phyloP scores from a whole-genome alignment of 2,329 filamentous ascomycete genomes.

The Ascochyta fabae region DNA sequence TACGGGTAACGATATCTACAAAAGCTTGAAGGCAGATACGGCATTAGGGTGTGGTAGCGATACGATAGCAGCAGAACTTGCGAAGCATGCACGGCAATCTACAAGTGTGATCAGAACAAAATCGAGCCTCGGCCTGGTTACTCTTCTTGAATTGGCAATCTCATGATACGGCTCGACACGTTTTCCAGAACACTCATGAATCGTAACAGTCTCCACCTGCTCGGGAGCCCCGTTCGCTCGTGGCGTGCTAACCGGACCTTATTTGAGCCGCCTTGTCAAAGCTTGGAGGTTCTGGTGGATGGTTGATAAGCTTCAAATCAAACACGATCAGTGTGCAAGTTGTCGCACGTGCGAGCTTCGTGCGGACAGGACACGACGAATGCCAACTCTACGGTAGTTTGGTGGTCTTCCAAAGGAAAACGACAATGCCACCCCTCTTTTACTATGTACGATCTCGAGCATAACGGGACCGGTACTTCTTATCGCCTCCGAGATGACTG shows the following conservation, averaged over 20 bases:
- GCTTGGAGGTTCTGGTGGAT: slow-evolving; percentile 3
- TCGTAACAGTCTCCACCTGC: slow-evolving; percentile 23
- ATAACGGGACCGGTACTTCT: slow-evolving; percentile 1
- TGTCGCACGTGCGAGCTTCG: too few relatives aligned
- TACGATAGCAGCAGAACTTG: neutral
- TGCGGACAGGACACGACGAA: too few relatives aligned
- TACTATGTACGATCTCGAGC: neutral
- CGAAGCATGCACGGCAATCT: neutral
- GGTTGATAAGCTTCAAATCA: slow-evolving; percentile 6
- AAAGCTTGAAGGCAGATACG: slow-evolving; percentile 4
- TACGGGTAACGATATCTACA: slow-evolving; percentile 7
- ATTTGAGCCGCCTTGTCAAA: slow-evolving; percentile 14
- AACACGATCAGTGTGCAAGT: neutral
- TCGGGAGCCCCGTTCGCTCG: slow-evolving; percentile 28
- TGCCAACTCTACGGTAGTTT: neutral
- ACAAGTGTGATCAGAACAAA: neutral
- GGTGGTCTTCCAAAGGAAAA: neutral
- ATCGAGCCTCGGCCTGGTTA: slow-evolving; percentile 5
- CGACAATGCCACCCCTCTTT: neutral
- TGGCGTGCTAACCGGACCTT: slow-evolving; percentile 15
- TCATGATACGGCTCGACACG: slow-evolving; percentile 18
- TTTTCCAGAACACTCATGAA: slow-evolving; percentile 26
- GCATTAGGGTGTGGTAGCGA: neutral
- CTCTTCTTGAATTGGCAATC: slow-evolving; percentile 16
- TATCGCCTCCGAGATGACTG: slow-evolving; percentile 3